These are phyloP conservation scores for Raffaelea ambrosiae DNA, from an alignment of 2,329 filamentous ascomycete species.

Conservation along the genomic window DNA sequence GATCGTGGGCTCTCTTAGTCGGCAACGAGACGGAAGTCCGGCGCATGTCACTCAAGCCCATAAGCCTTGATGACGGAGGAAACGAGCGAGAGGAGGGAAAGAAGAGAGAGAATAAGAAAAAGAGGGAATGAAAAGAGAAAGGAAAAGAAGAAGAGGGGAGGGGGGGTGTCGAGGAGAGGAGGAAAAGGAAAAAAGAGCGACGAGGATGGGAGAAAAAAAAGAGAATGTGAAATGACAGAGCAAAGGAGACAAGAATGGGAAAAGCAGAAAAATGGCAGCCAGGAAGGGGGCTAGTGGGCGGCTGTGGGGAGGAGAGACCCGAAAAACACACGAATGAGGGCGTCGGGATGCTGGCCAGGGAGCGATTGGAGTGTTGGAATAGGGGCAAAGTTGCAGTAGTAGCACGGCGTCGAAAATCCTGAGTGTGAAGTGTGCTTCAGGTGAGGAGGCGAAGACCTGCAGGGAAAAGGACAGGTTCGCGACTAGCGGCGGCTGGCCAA, in stretches of 20 bases:
- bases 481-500: too few species aligned
- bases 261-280: background rate
- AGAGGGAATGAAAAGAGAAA: background rate
- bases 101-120: background rate
- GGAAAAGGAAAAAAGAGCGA: background rate
- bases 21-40: slow-evolving; percentile 57
- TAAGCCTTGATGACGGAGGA: background rate
- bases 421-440: too few species aligned
- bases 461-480: too few species aligned
- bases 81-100: background rate
- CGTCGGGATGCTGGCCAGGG: too few species aligned
- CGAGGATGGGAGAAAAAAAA: background rate
- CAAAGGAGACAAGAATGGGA: background rate
- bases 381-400: too few species aligned
- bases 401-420: too few species aligned
- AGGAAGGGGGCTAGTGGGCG: too few species aligned
- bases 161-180: background rate
- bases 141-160: background rate
- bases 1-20: slow-evolving; percentile 51
- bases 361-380: too few species aligned
- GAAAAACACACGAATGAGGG: too few species aligned
- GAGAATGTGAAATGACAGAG: background rate
- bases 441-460: too few species aligned
- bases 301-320: too few species aligned
- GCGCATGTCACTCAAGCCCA: slow-evolving; percentile 38